phyloP scores from a whole-genome alignment of 345 rosid species.

The Litchi chinensis region DNA sequence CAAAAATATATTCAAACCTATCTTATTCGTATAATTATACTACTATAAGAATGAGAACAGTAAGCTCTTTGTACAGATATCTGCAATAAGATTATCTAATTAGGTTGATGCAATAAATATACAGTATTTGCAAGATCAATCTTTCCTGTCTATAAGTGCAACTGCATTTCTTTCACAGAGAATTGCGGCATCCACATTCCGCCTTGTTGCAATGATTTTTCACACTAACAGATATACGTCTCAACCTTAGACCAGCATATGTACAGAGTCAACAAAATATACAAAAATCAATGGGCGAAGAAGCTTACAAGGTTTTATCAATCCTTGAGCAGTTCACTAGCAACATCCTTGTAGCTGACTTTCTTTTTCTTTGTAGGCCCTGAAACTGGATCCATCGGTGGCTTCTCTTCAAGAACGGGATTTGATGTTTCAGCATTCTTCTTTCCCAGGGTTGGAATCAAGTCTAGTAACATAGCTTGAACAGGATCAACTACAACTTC shows the following conservation, averaged over 20 bases:
- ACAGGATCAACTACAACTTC: conserved; percentile 70
- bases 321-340: conserved; percentile 65
- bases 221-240: neutral
- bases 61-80: neutral
- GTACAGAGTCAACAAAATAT: neutral
- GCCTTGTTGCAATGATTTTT: no score
- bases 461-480: conserved; percentile 75
- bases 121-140: neutral
- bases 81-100: neutral
- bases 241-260: neutral
- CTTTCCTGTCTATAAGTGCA: neutral
- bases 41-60: neutral
- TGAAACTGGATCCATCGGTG: conserved; percentile 19
- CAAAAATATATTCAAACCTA: no score
- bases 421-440: conserved; percentile 35
- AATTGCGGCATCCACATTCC: no score
- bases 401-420: conserved; percentile 25
- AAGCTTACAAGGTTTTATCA: conserved; percentile 27
- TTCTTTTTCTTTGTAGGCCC: conserved; percentile 63
- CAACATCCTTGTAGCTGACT: conserved; percentile 88
- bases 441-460: conserved; percentile 79
- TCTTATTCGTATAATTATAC: no score
- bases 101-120: neutral
- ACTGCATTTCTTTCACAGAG: no score
- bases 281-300: neutral